Evolutionary conservation across 2,329 filamentous ascomycete species (phyloP).

Genomic region (Aspergillus neotritici): DNA sequence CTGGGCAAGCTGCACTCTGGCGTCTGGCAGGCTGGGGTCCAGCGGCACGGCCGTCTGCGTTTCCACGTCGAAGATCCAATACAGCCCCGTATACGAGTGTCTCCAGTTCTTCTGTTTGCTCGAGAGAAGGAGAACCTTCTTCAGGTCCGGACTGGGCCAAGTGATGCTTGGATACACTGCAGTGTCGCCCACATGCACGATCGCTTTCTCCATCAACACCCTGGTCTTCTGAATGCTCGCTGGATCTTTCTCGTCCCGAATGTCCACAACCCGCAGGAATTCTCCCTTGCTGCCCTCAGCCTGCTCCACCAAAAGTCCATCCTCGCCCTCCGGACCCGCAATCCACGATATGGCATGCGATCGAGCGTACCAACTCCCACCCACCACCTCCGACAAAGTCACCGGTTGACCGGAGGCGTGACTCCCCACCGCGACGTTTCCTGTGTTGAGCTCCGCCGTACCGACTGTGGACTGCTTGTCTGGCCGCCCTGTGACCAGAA

Average conservation of each 20-base stretch:
- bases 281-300: conserved; percentile 55
- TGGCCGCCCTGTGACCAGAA: conserved; percentile 34
- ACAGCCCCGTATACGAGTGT: conserved; percentile 77
- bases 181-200: conserved; percentile 56
- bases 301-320: conserved; percentile 77
- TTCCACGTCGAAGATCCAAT: conserved; percentile 88
- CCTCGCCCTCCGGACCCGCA: conserved; percentile 47
- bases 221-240: conserved; percentile 49
- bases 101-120: conserved; percentile 73
- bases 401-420: conserved; percentile 38
- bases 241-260: conserved; percentile 53
- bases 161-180: conserved; percentile 55
- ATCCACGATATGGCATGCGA: conserved; percentile 44
- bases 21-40: conserved; percentile 60
- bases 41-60: conserved; percentile 72
- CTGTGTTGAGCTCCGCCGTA: conserved; percentile 11
- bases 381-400: conserved; percentile 39
- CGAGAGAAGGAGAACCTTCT: conserved; percentile 77
- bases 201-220: conserved; percentile 66
- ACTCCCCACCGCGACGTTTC: conserved; percentile 25
- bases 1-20: conserved; percentile 71
- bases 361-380: conserved; percentile 33
- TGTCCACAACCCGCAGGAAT: conserved; percentile 81
- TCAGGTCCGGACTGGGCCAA: conserved; percentile 76
- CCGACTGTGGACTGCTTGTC: conserved; percentile 26